A percentile compares a stretch with the other conserved stretches of the same genome.
These are phyloP conservation scores for Globisporangium heterothallicum DNA, from an alignment of 352 stramenopile genomes.

Conservation along the genomic window DNA sequence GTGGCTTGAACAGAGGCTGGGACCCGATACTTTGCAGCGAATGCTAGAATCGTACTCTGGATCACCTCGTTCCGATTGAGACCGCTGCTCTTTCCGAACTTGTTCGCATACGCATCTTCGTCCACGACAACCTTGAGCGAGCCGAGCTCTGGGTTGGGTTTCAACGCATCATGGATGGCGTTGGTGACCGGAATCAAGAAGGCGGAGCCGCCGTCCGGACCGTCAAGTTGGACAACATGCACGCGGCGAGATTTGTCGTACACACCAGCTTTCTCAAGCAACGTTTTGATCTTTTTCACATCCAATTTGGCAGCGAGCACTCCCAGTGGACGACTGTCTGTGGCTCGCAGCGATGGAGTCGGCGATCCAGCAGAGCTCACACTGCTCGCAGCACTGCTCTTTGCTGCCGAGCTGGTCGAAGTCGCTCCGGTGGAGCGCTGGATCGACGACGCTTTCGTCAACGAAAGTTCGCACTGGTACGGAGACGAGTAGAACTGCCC, in stretches of 20 bases:
- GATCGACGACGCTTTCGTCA: conserved; percentile 11
- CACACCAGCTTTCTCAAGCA: conserved; percentile 47
- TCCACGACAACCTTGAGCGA: conserved; percentile 39
- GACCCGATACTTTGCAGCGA: conserved; percentile 46
- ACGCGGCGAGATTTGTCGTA: conserved; percentile 83
- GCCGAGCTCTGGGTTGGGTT: conserved; percentile 24
- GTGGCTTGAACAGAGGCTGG: conserved; percentile 22
- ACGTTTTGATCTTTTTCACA: conserved; percentile 78
- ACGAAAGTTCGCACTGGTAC: conserved; percentile 47
- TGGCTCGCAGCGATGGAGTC: not conserved
- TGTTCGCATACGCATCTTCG: conserved; percentile 64
- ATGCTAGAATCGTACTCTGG: conserved; percentile 38
- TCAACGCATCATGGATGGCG: conserved; percentile 25
- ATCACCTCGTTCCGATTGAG: conserved; percentile 76
- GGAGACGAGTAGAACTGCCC: conserved; percentile 70
- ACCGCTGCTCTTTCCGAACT: conserved; percentile 64
- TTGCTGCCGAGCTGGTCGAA: not conserved
- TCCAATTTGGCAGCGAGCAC: conserved; percentile 52
- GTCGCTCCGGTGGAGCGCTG: not conserved
- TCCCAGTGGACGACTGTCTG: conserved; percentile 21
- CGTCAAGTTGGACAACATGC: conserved; percentile 26
- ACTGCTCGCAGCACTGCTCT: not conserved
- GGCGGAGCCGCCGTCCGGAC: conserved; percentile 10
- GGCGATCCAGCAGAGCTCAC: not conserved
- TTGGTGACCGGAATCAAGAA: conserved; percentile 64